Evolutionary conservation across 1,139 yeast species (phyloP).

Genomic region (Sugiyamaella novakii): DNA sequence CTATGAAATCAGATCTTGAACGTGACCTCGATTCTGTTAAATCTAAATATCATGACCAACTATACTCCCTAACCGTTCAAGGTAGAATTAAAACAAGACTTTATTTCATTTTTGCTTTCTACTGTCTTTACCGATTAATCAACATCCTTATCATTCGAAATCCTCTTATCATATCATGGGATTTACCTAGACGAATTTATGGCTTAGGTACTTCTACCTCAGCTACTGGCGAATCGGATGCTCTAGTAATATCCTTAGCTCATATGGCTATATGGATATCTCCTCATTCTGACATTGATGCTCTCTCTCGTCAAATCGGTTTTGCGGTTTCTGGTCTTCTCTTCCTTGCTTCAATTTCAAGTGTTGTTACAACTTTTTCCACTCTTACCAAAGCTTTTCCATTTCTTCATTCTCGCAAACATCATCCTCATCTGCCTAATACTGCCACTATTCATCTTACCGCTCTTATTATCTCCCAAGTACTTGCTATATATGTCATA

Average conservation of each 20-base stretch:
- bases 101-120: conserved; percentile 52
- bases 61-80: conserved; percentile 35
- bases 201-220: conserved; percentile 2
- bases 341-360: conserved; percentile 61
- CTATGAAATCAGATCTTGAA: conserved; percentile 42
- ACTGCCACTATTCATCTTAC: conserved; percentile 20
- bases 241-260: conserved; percentile 61
- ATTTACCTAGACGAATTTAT: conserved; percentile 8
- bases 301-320: conserved; percentile 64
- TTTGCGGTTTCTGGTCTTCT: conserved; percentile 65
- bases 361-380: conserved; percentile 39
- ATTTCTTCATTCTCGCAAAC: conserved; percentile 12
- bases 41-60: conserved; percentile 35
- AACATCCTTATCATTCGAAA: conserved; percentile 45
- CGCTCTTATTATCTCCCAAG: conserved; percentile 61
- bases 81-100: conserved; percentile 38
- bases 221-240: conserved; percentile 31
- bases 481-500: conserved; percentile 75
- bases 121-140: conserved; percentile 65
- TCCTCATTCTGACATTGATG: conserved; percentile 47
- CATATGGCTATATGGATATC: conserved; percentile 39
- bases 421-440: conserved; percentile 8
- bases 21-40: conserved; percentile 38
- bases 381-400: conserved; percentile 39
- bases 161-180: conserved; percentile 31